These are phyloP conservation scores for Fragaria nilgerrensis DNA, from an alignment of 306 rosid genomes.

Conservation along the genomic window DNA sequence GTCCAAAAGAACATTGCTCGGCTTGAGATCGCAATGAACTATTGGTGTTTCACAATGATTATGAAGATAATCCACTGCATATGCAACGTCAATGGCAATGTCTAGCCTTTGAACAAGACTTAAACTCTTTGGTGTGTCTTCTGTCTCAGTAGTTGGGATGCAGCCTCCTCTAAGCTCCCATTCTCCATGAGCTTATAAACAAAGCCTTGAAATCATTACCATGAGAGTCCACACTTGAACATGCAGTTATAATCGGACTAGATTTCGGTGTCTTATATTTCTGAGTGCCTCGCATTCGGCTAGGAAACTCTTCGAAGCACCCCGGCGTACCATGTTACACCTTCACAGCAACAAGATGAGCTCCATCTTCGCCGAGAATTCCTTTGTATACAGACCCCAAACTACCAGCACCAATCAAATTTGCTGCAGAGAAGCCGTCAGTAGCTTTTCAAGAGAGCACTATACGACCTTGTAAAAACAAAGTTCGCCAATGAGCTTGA, in stretches of 20 bases:
- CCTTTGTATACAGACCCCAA: not conserved
- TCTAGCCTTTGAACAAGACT: too few species aligned
- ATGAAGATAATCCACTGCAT: too few species aligned
- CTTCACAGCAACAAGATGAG: not conserved
- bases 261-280: not conserved
- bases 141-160: not conserved
- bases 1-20: too few species aligned
- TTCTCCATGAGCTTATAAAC: not conserved
- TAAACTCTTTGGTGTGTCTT: too few species aligned
- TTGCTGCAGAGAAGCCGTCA: not conserved
- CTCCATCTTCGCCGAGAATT: not conserved
- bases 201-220: not conserved
- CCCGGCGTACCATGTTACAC: not conserved
- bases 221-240: not conserved
- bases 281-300: not conserved
- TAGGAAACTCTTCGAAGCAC: not conserved
- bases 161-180: not conserved
- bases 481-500: not conserved
- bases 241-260: not conserved
- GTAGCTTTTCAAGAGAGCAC: not conserved
- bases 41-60: too few species aligned
- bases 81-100: too few species aligned
- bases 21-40: too few species aligned
- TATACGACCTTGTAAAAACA: not conserved
- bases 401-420: not conserved